Evolutionary conservation across 1,284 basidiomycete species (phyloP), one percentile per base, ranked within the genome.

Genomic region (Sphaerobolus stellatus): DNA sequence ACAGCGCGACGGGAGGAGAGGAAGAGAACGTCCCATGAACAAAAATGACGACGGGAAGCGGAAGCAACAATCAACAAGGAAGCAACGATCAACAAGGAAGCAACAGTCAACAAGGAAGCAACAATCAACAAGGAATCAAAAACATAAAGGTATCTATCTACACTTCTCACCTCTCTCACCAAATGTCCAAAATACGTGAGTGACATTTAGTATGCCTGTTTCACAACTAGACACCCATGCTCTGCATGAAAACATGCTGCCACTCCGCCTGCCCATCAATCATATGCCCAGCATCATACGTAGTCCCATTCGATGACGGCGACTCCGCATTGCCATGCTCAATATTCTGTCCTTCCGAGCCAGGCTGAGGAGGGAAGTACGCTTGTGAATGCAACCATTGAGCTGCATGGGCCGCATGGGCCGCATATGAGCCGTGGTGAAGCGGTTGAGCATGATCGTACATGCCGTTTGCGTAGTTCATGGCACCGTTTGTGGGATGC

Each of bases 371-470:
- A 4, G 48, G 48, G 48, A 40, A 48, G 25, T 48, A 54, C n/a
- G 52, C 45, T 24, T 54, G 52, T 28, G 47, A 45, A 28, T 54
- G 45, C 22, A 54, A 20, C 52, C 52, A 54, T 45, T 48, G 45
- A 18, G 30, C 33, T 8, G 45, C 45, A 38, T 54, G 44, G 6
- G 18, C 27, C 25, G 27, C n/a, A 28, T 53, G 52, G 13, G 43
- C 25, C 16, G 38, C 27, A 3, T n/a, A 16, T n/a, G 49, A 25
- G 5, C 9, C 20, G n/a, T 24, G 52, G 18, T 38, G 43, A 6
- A 45, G 13, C 5, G 33, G 14, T 4, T 8, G 6, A 14, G 14
- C 18, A 52, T 48, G 20, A 24, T 27, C 11, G 13, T 20, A 43
- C 13, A 20, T 27, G 14, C 20, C 28, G n/a, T 22, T 22, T n/a